Evolutionary conservation across 2,329 filamentous ascomycete species (phyloP), one percentile per base, ranked within the genome.

Genomic region (Colletotrichum brevisporum): DNA sequence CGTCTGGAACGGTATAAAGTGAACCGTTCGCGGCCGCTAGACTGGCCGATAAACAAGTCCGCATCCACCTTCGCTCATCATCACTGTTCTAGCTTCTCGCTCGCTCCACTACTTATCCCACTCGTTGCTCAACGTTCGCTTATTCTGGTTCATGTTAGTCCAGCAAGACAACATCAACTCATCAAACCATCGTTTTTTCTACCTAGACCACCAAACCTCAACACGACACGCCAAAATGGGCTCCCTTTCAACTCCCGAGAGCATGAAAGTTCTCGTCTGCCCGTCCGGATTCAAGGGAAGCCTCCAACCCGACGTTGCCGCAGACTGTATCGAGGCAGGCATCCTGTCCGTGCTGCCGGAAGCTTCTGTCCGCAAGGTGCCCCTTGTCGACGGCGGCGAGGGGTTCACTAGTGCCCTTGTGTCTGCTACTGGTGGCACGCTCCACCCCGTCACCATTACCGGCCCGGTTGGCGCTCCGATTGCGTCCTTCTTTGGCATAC

Each of bases 281-380:
- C 85, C 86, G 0, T 87, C 85, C 0, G 85, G 85, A 2, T 87
- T 87, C 79, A 88, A 87, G 67, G 85, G 86, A 27, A 86, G 84
- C 56, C 80, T 88, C 4, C 79, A 82, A 16, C 83, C 85, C 3
- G 78, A 82, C 15, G 77, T 78, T n/a, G 85, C 84, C 1, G 85
- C 85, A 0, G 79, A 84, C 64, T 85, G 84, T 63, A 87, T 88
- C 63, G 83, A 85, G 71, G 76, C 76, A 4, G 85, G 85, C 2
- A 80, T 87, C 24, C 76, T 82, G 0, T 80, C 81, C 16, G 83
- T 84, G 2, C 71, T 84, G 4, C 80, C 80, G n/a, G 75, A 79
- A 47, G 81, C 83, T 16, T 72, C 76, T 1, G 74, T 86, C 47
- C 81, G 76, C 57, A 87, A 86, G 72, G 81, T 84, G 4, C 85